Evolutionary conservation across 495 filamentous ascomycete genomes (phyloP).

Genomic region (Sordaria brevicollis): DNA sequence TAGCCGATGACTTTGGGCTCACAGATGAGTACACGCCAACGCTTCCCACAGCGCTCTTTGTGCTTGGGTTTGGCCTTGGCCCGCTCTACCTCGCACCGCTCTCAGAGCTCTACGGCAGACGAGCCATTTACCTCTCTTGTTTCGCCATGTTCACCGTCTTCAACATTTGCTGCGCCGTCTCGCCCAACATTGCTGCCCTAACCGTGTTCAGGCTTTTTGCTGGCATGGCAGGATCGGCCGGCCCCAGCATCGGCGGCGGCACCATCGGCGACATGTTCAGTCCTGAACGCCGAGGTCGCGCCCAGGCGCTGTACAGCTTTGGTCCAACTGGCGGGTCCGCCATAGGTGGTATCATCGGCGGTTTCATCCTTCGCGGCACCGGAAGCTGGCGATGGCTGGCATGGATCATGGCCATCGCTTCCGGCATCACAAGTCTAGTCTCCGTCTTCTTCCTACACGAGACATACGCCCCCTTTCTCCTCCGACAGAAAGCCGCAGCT

Average conservation of each 20-base stretch:
- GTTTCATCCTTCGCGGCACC: conserved; percentile 41
- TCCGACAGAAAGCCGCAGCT: conserved; percentile 38
- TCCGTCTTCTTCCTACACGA: conserved; percentile 44
- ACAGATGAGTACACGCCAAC: not conserved
- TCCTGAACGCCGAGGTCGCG: not conserved
- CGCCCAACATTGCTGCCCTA: conserved; percentile 44
- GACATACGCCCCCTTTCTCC: conserved; percentile 43
- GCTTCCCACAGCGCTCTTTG: conserved; percentile 14
- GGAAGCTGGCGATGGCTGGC: conserved; percentile 51
- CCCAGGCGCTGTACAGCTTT: not conserved
- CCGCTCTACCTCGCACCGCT: conserved; percentile 54
- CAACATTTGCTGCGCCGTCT: conserved; percentile 60
- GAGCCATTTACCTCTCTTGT: conserved; percentile 46
- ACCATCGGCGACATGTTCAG: conserved; percentile 48
- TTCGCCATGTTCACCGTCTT: conserved; percentile 61
- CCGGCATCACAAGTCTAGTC: conserved; percentile 25
- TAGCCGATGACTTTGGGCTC: not conserved
- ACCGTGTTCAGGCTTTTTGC: conserved; percentile 56
- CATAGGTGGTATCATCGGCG: conserved; percentile 34
- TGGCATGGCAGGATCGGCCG: conserved; percentile 38
- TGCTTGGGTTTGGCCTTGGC: conserved; percentile 34
- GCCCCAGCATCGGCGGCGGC: conserved; percentile 43
- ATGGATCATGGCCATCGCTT: conserved; percentile 46
- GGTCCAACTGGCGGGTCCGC: not conserved
- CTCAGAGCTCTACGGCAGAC: conserved; percentile 65